phyloP scores from a whole-genome alignment of 495 filamentous ascomycete species.

The Penicillium coprophilum region DNA sequence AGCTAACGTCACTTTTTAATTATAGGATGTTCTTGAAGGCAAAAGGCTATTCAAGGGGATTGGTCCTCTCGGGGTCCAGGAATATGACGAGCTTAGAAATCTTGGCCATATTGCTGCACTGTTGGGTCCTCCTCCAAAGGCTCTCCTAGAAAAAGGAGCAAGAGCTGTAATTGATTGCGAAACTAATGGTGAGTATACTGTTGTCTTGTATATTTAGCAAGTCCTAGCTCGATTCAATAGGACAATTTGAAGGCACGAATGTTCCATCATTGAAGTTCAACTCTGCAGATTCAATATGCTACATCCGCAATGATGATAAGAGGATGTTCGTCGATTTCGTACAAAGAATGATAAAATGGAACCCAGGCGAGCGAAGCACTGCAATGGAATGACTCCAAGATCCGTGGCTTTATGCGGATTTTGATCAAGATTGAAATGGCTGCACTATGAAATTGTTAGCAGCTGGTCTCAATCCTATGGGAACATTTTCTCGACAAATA shows the following conservation, averaged over 20 bases:
- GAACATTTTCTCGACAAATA: too few relatives aligned
- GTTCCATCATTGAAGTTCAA: slow-evolving; percentile 18
- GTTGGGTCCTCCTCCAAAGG: slow-evolving; percentile 33
- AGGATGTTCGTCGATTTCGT: slow-evolving; percentile 32
- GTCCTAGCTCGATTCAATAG: slow-evolving; percentile 11
- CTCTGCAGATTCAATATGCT: slow-evolving; percentile 18
- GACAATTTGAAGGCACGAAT: slow-evolving; percentile 10
- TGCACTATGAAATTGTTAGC: too few relatives aligned
- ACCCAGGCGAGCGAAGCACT: slow-evolving; percentile 31
- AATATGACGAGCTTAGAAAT: slow-evolving; percentile 30
- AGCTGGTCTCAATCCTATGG: too few relatives aligned
- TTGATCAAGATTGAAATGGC: slow-evolving; percentile 3
- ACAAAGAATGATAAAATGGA: slow-evolving; percentile 31
- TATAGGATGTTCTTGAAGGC: slow-evolving; percentile 39
- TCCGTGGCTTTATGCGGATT: slow-evolving; percentile 24
- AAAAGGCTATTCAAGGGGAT: slow-evolving; percentile 27
- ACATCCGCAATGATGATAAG: slow-evolving; percentile 30
- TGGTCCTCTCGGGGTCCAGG: slow-evolving; percentile 14
- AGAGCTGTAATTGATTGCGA: slow-evolving; percentile 21
- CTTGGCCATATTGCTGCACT: slow-evolving; percentile 38
- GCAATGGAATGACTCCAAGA: slow-evolving; percentile 29
- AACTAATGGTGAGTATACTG: slow-evolving; percentile 12
- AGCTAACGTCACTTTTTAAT: slow-evolving; percentile 20
- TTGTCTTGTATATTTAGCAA: not conserved
- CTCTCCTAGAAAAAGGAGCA: slow-evolving; percentile 18